Percentiles rank a stretch among this genome's conserved stretches.
These are phyloP conservation scores for Boletellus emodensis DNA, from an alignment of 768 basidiomycete genomes.

Conservation along the genomic window DNA sequence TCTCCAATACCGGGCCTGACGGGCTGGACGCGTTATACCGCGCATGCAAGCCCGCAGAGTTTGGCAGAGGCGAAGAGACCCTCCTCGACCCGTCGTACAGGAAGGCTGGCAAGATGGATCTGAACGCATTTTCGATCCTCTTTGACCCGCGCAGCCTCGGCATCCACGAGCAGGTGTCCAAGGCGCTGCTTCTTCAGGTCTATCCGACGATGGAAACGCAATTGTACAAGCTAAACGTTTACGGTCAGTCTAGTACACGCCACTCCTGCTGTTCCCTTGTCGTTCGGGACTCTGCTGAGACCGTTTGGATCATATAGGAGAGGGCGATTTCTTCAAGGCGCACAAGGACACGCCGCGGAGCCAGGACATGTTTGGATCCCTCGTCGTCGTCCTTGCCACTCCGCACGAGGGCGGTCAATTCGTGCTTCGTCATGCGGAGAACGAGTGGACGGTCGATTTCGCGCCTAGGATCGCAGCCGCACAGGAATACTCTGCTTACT, in stretches of 20 bases:
- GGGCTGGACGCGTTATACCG: constrained; percentile 22
- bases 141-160: constrained; percentile 31
- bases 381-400: constrained; percentile 46
- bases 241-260: constrained; percentile 27
- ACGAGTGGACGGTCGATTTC: constrained; percentile 32
- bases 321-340: constrained; percentile 45
- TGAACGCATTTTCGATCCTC: constrained; percentile 30
- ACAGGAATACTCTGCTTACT: constrained; percentile 21
- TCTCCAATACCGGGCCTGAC: neutral
- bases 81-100: constrained; percentile 44
- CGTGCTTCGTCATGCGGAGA: constrained; percentile 31
- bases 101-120: constrained; percentile 45
- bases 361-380: constrained; percentile 43
- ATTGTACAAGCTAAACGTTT: constrained; percentile 45
- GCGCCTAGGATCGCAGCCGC: too few species aligned
- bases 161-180: constrained; percentile 18
- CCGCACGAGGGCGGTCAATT: constrained; percentile 44
- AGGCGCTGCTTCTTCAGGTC: constrained; percentile 26
- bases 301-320: neutral
- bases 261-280: too few species aligned
- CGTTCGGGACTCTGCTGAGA: neutral
- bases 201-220: constrained; percentile 17
- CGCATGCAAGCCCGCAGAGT: constrained; percentile 40
- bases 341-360: constrained; percentile 47
- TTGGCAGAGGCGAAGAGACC: constrained; percentile 35